These are phyloP conservation scores for Kregervanrija fluxuum DNA, from an alignment of 805 yeast species.

Conservation along the genomic window DNA sequence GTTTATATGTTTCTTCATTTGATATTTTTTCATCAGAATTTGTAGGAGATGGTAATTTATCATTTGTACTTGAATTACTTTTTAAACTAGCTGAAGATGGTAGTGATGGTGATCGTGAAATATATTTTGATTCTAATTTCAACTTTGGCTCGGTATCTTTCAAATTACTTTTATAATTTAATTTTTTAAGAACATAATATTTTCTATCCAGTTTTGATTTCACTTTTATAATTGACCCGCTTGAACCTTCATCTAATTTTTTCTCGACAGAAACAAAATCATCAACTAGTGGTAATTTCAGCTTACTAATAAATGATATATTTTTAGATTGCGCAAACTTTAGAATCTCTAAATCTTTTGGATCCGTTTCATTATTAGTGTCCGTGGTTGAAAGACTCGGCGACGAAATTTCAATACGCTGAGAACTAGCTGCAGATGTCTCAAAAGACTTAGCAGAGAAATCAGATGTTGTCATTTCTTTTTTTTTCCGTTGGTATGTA, in stretches of 20 bases:
- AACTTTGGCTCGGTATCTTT: too few species aligned
- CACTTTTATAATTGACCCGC: slow-evolving; percentile 22
- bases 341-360: slow-evolving; percentile 1
- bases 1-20: slow-evolving; percentile 4
- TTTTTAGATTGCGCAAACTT: too few species aligned
- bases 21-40: slow-evolving; percentile 1
- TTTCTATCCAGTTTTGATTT: slow-evolving; percentile 4
- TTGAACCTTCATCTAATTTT: slow-evolving; percentile 25
- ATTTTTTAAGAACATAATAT: slow-evolving; percentile 4
- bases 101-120: too few species aligned
- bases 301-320: too few species aligned
- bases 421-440: too few species aligned
- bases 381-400: not conserved
- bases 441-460: too few species aligned
- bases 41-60: not conserved
- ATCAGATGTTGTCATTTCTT: too few species aligned
- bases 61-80: not conserved
- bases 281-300: slow-evolving; percentile 6
- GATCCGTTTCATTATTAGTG: not conserved
- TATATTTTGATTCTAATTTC: too few species aligned
- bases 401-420: too few species aligned
- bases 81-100: too few species aligned
- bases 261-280: slow-evolving; percentile 10
- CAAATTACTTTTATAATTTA: too few species aligned
- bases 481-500: too few species aligned